Conservation (phyloP, 768 basidiomycete species). For the Russula sp. region DNA sequence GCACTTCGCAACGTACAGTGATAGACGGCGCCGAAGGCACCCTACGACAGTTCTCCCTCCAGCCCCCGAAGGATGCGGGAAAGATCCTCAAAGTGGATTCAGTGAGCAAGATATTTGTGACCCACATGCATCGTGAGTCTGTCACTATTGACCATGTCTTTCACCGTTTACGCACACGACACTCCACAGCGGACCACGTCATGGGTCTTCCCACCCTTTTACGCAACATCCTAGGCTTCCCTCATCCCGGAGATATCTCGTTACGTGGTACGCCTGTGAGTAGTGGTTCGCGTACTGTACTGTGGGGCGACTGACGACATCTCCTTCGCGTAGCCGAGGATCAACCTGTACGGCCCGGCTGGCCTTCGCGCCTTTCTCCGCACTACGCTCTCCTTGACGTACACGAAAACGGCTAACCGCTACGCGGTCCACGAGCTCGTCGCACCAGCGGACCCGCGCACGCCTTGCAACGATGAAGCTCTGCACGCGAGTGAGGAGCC, state of each 20-base stretch:
- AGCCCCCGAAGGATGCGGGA: constrained; percentile 36
- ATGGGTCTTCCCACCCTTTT: constrained; percentile 69
- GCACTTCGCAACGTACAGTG: constrained; percentile 40
- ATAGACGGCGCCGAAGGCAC: constrained; percentile 84
- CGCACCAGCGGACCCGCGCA: constrained; percentile 44
- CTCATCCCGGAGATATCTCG: constrained; percentile 33
- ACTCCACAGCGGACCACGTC: constrained; percentile 57
- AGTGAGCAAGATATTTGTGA: constrained; percentile 70
- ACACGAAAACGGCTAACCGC: constrained; percentile 49
- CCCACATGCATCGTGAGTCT: constrained; percentile 68
- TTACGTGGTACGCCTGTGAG: constrained; percentile 13
- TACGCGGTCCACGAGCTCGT: constrained; percentile 81
- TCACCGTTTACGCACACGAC: not conserved
- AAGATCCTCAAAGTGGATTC: constrained; percentile 38
- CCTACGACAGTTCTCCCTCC: constrained; percentile 55
- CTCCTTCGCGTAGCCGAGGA: constrained; percentile 32
- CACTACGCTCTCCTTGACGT: constrained; percentile 60
- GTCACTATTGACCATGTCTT: not conserved
- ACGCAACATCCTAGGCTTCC: constrained; percentile 46
- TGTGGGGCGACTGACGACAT: not conserved
- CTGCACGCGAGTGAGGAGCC: constrained; percentile 59
- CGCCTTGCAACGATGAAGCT: constrained; percentile 43
- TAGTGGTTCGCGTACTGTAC: not conserved
- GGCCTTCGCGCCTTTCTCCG: constrained; percentile 75
- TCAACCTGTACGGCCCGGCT: constrained; percentile 76